A percentile compares a stretch with the other conserved stretches of the same genome.
Evolutionary conservation across 2,329 filamentous ascomycete genomes (phyloP).

Genomic region (Onygenales sp.): DNA sequence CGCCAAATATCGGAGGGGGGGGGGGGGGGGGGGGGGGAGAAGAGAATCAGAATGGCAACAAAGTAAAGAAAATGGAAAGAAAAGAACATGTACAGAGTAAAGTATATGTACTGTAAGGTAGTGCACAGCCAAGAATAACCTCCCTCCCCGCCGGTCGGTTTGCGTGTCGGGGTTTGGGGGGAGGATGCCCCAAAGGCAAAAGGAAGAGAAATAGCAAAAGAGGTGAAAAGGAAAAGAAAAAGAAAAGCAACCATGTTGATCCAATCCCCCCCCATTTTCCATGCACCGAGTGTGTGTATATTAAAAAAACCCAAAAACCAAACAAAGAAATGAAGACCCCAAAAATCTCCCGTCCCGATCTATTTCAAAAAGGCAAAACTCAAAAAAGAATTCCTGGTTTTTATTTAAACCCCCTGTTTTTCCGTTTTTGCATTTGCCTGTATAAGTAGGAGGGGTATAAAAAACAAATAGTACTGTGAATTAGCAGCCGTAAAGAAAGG

Average conservation of each 20-base stretch:
- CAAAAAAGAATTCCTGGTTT: too few species aligned
- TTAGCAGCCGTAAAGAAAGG: too few species aligned
- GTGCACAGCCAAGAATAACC: not conserved
- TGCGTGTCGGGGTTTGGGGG: too few species aligned
- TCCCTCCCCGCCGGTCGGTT: too few species aligned
- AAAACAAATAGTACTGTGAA: too few species aligned
- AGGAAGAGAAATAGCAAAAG: slow-evolving; percentile 3
- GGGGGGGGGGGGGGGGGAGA: not conserved
- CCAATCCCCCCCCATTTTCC: not conserved
- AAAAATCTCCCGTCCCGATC: too few species aligned
- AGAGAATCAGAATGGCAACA: not conserved
- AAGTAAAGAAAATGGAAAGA: not conserved
- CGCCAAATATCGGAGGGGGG: not conserved
- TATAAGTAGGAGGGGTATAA: too few species aligned
- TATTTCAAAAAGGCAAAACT: too few species aligned
- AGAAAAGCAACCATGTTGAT: not conserved
- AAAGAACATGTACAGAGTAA: not conserved
- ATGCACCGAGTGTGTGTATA: not conserved
- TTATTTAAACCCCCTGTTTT: too few species aligned
- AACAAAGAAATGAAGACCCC: not conserved
- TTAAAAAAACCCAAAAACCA: not conserved
- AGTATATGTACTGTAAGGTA: not conserved
- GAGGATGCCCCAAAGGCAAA: not conserved
- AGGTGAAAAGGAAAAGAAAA: not conserved
- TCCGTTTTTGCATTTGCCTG: too few species aligned